Conservation (phyloP, 2,329 filamentous ascomycete genomes). For the Aspergillus ibericus region DNA sequence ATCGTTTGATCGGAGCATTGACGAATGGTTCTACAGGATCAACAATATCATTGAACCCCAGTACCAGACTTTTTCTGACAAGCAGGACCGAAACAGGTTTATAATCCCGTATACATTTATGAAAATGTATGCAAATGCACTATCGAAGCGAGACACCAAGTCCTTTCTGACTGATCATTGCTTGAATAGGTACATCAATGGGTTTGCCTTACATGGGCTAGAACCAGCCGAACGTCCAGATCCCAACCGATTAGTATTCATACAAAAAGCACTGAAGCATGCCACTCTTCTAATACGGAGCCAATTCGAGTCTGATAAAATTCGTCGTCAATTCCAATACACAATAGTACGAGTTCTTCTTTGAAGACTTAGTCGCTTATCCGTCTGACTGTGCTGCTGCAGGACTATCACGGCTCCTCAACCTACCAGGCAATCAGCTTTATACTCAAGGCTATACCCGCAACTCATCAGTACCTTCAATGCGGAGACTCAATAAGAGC, state of each 20-base stretch:
- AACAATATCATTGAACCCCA: constrained; percentile 2
- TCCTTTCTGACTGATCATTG: not conserved
- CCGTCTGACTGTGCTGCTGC: not conserved
- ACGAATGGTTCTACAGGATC: constrained; percentile 2
- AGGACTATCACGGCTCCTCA: not conserved
- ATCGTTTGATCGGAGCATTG: not conserved
- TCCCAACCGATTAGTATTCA: not conserved
- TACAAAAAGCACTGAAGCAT: not conserved
- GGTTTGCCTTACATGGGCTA: not conserved
- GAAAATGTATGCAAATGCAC: not conserved
- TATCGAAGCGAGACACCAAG: not conserved
- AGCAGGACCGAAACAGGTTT: constrained; percentile 4
- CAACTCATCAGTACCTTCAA: not conserved
- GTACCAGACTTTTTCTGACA: constrained; percentile 2
- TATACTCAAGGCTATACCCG: not conserved
- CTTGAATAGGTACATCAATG: not conserved
- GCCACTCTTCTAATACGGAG: not conserved
- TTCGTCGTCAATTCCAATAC: not conserved
- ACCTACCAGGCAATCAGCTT: constrained; percentile 2
- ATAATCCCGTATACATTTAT: constrained; percentile 1
- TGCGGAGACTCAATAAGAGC: not conserved
- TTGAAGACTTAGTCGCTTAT: not conserved
- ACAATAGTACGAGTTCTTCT: no score
- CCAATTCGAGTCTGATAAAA: not conserved
- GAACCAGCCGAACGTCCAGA: not conserved